Evolutionary conservation across 208 protist species (phyloP).

Genomic region (Wallacemonas collosoma): DNA sequence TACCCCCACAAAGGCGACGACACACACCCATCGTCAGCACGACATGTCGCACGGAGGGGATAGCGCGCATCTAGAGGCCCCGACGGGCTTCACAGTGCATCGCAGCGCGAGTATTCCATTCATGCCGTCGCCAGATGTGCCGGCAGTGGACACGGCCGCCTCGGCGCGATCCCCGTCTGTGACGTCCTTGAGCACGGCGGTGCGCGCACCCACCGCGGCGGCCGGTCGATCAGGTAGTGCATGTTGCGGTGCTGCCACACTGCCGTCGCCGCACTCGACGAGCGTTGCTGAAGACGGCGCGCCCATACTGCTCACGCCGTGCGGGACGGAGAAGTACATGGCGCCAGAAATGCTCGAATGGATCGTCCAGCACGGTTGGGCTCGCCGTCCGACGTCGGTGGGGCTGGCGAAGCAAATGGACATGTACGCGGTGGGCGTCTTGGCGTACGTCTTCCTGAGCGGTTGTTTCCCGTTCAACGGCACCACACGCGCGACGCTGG

Average conservation of each 20-base stretch:
- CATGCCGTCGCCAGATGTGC: not conserved
- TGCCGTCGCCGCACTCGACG: not conserved
- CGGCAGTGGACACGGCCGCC: not conserved
- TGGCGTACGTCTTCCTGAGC: slow-evolving; percentile 83
- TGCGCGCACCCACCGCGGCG: not conserved
- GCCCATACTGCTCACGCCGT: slow-evolving; percentile 62
- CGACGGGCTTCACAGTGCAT: not conserved
- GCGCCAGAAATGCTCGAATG: slow-evolving; percentile 77
- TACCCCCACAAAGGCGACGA: too few species aligned
- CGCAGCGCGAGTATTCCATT: not conserved
- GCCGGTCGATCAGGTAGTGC: not conserved
- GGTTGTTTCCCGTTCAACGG: slow-evolving; percentile 85
- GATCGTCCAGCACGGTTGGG: slow-evolving; percentile 56
- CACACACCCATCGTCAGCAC: not conserved
- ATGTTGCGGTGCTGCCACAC: not conserved
- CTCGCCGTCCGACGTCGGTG: slow-evolving; percentile 41
- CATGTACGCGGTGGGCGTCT: slow-evolving; percentile 75
- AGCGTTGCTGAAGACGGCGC: slow-evolving; percentile 27
- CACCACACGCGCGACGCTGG: slow-evolving; percentile 51
- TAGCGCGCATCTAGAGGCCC: not conserved
- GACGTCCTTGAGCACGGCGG: not conserved
- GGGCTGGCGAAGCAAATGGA: slow-evolving; percentile 61
- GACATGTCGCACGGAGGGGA: not conserved
- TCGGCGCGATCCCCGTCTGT: not conserved
- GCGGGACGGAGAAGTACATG: slow-evolving; percentile 81